A percentile compares a stretch with the other conserved stretches of the same genome.
These are phyloP conservation scores for Rhododendron simsii DNA, from an alignment of 148 eudicot species.

Conservation along the genomic window DNA sequence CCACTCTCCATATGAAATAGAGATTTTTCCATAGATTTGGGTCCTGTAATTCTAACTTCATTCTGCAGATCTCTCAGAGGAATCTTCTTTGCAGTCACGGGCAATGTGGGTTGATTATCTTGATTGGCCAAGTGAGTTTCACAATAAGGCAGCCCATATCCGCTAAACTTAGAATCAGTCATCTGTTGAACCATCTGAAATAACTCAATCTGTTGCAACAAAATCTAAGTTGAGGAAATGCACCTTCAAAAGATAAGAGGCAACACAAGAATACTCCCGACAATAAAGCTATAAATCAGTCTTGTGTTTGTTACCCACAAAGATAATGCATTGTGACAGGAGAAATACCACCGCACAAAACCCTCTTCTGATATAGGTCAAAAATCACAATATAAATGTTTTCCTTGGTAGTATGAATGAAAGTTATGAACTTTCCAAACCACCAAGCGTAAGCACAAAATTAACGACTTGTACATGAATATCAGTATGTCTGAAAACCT, in stretches of 20 bases:
- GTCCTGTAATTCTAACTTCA: conserved; percentile 40
- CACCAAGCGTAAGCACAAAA: background rate
- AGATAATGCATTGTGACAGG: background rate
- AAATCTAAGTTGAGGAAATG: conserved; percentile 7
- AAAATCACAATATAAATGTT: background rate
- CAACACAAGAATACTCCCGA: background rate
- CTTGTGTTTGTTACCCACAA: background rate
- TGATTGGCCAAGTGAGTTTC: conserved; percentile 33
- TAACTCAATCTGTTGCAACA: conserved; percentile 8
- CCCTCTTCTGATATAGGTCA: background rate
- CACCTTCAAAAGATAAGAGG: background rate
- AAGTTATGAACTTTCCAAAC: background rate
- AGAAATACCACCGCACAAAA: background rate
- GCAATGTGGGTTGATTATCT: conserved; percentile 43
- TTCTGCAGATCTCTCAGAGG: conserved; percentile 56
- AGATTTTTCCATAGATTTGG: conserved; percentile 39
- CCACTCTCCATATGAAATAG: conserved; percentile 32
- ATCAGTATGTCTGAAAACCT: background rate
- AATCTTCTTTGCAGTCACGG: conserved; percentile 41
- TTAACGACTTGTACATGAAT: background rate
- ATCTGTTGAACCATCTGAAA: conserved; percentile 45
- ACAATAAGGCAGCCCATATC: conserved; percentile 29
- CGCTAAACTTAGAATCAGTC: conserved; percentile 39
- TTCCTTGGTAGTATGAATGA: background rate
- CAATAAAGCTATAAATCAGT: background rate